Conservation (phyloP, 768 basidiomycete species). For the Candolleomyces efflorescens region DNA sequence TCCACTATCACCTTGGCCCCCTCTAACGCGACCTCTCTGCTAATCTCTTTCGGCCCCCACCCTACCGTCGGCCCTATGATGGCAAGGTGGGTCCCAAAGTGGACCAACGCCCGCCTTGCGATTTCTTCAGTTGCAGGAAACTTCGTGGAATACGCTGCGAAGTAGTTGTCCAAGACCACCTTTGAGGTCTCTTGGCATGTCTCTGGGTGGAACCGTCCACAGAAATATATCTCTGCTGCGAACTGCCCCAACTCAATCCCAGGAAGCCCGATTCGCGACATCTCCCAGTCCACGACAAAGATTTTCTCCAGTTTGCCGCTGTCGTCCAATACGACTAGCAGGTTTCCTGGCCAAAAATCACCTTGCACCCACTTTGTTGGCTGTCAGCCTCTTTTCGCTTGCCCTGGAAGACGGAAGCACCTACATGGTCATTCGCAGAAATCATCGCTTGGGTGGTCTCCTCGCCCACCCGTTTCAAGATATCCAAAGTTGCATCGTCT, state of each 20-base stretch:
- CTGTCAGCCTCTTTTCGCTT: neutral
- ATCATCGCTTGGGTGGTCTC: conserved; percentile 22
- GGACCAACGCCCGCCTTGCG: conserved; percentile 35
- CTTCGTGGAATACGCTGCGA: conserved; percentile 37
- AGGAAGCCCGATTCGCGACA: conserved; percentile 51
- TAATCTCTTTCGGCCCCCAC: conserved; percentile 48
- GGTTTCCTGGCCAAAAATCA: conserved; percentile 73
- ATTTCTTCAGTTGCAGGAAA: conserved; percentile 22
- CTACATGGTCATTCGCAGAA: conserved; percentile 24
- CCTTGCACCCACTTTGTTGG: conserved; percentile 49
- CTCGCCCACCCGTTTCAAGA: conserved; percentile 17
- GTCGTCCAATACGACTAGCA: conserved; percentile 40
- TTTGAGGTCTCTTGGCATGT: conserved; percentile 29
- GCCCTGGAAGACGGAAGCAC: conserved; percentile 4
- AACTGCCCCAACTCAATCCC: conserved; percentile 63
- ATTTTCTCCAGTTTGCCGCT: conserved; percentile 34
- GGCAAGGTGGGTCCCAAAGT: conserved; percentile 54
- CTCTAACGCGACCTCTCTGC: conserved; percentile 44
- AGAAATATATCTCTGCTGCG: conserved; percentile 51
- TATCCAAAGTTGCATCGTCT: conserved; percentile 29
- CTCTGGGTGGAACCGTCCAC: conserved; percentile 43
- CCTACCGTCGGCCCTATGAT: conserved; percentile 43
- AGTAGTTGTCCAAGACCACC: conserved; percentile 38
- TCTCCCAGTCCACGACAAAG: conserved; percentile 63
- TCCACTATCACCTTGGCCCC: conserved; percentile 43